Percentiles rank a stretch among this genome's conserved stretches.
Evolutionary conservation across 2,329 filamentous ascomycete species (phyloP).

Genomic region (Thielaviopsis ethacetica): DNA sequence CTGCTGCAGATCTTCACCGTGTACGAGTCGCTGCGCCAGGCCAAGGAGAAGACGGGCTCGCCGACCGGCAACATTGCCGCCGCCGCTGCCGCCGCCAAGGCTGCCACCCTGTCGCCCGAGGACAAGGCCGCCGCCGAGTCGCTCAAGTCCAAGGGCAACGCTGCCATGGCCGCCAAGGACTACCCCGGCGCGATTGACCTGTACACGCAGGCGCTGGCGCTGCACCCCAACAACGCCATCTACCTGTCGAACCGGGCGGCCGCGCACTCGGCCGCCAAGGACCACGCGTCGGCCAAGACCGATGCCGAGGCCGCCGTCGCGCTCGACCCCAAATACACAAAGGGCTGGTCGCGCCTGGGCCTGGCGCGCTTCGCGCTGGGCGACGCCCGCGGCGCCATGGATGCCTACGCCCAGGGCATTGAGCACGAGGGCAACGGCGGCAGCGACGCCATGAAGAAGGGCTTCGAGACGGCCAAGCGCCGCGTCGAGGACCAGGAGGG

Average conservation of each 20-base stretch:
- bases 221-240: slow-evolving; percentile 77
- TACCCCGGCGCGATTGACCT: slow-evolving; percentile 66
- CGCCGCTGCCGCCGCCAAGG: slow-evolving; percentile 23
- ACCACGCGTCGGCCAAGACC: slow-evolving; percentile 68
- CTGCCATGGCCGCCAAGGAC: slow-evolving; percentile 89
- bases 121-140: slow-evolving; percentile 69
- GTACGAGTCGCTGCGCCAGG: slow-evolving; percentile 81
- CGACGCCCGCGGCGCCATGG: slow-evolving; percentile 80
- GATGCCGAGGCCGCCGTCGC: slow-evolving; percentile 85
- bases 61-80: slow-evolving; percentile 19
- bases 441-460: slow-evolving; percentile 94
- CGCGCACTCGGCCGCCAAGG: slow-evolving; percentile 68
- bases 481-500: slow-evolving; percentile 65
- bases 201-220: slow-evolving; percentile 72
- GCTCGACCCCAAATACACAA: slow-evolving; percentile 84
- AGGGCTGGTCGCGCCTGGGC: slow-evolving; percentile 89
- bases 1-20: slow-evolving; percentile 85
- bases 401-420: slow-evolving; percentile 86
- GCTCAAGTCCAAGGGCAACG: slow-evolving; percentile 82
- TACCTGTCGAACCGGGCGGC: slow-evolving; percentile 96
- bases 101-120: slow-evolving; percentile 27
- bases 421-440: slow-evolving; percentile 87
- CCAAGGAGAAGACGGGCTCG: slow-evolving; percentile 20
- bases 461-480: slow-evolving; percentile 81
- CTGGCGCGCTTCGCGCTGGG: slow-evolving; percentile 83